Conservation (phyloP, 345 rosid species). For the Dipteronia dyeriana region DNA sequence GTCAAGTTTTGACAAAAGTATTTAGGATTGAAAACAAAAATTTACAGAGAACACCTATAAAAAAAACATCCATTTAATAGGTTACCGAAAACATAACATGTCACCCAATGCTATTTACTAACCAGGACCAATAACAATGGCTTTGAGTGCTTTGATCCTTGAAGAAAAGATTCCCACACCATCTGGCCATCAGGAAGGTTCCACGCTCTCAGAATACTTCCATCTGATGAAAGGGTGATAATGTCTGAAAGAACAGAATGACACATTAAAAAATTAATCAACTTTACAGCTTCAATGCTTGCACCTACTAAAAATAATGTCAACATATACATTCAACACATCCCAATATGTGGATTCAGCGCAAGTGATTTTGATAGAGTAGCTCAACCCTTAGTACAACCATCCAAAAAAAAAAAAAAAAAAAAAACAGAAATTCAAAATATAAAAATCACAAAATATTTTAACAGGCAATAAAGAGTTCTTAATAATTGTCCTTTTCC, state of each 20-base stretch:
- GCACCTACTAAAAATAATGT: not conserved
- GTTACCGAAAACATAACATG: not conserved
- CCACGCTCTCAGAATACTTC: constrained; percentile 90
- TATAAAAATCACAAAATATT: not conserved
- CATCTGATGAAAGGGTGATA: constrained; percentile 76
- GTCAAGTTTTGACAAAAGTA: not conserved
- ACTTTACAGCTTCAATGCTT: not conserved
- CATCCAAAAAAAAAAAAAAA: not conserved
- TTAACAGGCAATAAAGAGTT: not conserved
- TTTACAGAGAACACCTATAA: not conserved
- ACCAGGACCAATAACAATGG: constrained; percentile 67
- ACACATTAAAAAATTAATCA: constrained; percentile 12
- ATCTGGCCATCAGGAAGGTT: constrained; percentile 99
- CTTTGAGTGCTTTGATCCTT: constrained; percentile 57
- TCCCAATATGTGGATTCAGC: not conserved
- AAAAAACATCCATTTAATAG: not conserved
- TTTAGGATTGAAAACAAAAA: not conserved
- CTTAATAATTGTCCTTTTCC: not conserved
- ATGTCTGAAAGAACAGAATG: constrained; percentile 56
- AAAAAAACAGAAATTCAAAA: not conserved
- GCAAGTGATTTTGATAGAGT: not conserved
- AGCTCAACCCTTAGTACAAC: not conserved
- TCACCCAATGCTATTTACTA: constrained; percentile 30
- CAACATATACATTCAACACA: not conserved
- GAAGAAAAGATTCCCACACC: constrained; percentile 89